phyloP scores from a whole-genome alignment of 1,284 basidiomycete genomes.

The Boletellus deceptivus region DNA sequence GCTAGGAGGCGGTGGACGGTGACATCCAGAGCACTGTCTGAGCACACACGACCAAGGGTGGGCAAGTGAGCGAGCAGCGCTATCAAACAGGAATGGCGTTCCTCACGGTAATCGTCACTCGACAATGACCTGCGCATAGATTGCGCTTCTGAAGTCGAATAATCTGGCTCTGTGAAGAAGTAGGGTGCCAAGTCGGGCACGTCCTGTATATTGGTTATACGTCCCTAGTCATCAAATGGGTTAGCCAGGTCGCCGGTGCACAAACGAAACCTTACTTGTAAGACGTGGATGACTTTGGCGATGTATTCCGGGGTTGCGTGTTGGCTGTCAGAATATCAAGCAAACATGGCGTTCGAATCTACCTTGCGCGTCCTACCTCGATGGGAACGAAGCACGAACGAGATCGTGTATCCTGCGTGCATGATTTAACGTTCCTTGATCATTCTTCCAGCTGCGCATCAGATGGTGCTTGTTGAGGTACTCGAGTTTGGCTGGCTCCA shows the following conservation, averaged over 20 bases:
- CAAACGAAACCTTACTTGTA: constrained; percentile 44
- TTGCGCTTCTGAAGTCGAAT: constrained; percentile 51
- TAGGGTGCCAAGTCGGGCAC: constrained; percentile 66
- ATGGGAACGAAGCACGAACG: constrained; percentile 44
- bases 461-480: constrained; percentile 81
- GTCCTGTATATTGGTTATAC: constrained; percentile 66
- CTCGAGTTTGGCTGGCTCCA: constrained; percentile 70
- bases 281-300: constrained; percentile 50
- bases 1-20: constrained; percentile 8
- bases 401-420: constrained; percentile 48
- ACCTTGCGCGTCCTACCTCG: constrained; percentile 29
- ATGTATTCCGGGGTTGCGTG: constrained; percentile 55
- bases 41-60: constrained; percentile 3
- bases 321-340: constrained; percentile 34
- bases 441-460: constrained; percentile 44
- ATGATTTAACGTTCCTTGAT: constrained; percentile 44
- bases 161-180: constrained; percentile 72
- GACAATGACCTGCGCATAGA: constrained; percentile 51
- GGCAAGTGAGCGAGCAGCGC: no score
- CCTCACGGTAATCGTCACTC: constrained; percentile 44
- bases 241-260: neutral
- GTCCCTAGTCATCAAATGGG: constrained; percentile 47
- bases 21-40: constrained; percentile 22
- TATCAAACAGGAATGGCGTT: neutral
- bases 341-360: neutral